A percentile compares a stretch with the other conserved stretches of the same genome.
Conservation (phyloP, 352 stramenopile genomes). For the Globisporangium recalcitrans region DNA sequence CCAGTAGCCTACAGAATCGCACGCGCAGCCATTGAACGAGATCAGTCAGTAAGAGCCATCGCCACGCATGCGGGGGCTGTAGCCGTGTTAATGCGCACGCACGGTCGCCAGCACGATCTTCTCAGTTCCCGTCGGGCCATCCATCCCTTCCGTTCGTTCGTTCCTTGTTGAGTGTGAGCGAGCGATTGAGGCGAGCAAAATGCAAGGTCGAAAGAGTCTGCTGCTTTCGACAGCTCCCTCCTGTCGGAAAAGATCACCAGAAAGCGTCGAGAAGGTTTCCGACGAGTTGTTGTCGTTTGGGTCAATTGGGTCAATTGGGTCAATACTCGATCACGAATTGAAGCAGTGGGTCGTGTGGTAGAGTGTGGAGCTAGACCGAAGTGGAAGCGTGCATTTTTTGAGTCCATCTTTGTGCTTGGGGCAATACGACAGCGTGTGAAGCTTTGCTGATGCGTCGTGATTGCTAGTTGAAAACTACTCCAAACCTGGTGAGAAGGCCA, state of each 20-base stretch:
- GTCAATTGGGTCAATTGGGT: too few species aligned
- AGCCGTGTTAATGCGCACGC: background rate
- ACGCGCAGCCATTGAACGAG: background rate
- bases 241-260: background rate
- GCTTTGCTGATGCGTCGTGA: conserved; percentile 92
- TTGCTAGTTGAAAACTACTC: conserved; percentile 95
- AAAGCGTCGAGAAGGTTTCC: background rate
- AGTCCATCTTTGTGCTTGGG: conserved; percentile 89
- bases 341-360: background rate
- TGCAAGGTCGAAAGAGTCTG: conserved; percentile 2
- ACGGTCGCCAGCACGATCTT: conserved; percentile 80
- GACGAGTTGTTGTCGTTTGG: background rate
- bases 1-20: conserved; percentile 41
- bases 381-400: background rate
- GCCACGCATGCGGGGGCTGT: too few species aligned
- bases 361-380: rapidly evolving
- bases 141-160: conserved; percentile 38
- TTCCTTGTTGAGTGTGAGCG: conserved; percentile 7
- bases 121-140: conserved; percentile 55
- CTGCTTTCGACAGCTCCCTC: background rate
- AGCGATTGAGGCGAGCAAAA: background rate
- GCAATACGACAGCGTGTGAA: conserved; percentile 92
- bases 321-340: background rate
- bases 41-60: background rate
- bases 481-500: conserved; percentile 88